These are phyloP conservation scores for Hypericum perforatum DNA, from an alignment of 345 rosid genomes.

Conservation along the genomic window DNA sequence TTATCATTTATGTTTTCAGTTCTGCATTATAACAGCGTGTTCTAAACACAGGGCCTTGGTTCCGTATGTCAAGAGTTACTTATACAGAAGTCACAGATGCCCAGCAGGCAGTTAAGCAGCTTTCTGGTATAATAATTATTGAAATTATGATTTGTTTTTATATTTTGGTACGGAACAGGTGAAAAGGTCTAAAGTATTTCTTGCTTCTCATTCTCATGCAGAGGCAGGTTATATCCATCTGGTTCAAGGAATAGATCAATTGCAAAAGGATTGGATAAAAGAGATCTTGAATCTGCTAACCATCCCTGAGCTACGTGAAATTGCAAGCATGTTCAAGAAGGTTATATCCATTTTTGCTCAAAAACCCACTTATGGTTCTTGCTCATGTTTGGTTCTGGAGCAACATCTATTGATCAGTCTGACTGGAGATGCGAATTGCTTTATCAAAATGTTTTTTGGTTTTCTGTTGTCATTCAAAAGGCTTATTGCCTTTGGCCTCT, in stretches of 20 bases:
- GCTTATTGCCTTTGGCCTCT: no score
- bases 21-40: background rate
- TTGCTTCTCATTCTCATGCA: slow-evolving; percentile 20
- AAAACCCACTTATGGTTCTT: no score
- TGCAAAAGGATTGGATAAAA: background rate
- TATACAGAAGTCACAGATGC: slow-evolving; percentile 58
- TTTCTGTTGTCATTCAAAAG: no score
- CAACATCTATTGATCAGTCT: no score
- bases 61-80: slow-evolving; percentile 54
- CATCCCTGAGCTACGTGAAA: slow-evolving; percentile 61
- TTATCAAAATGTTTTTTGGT: no score
- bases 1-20: no score
- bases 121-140: slow-evolving; percentile 38
- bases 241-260: no score
- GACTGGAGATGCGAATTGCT: no score
- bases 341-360: slow-evolving; percentile 17
- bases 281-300: slow-evolving; percentile 47
- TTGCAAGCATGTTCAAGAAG: slow-evolving; percentile 41
- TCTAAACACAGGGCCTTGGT: slow-evolving; percentile 70
- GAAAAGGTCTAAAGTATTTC: slow-evolving; percentile 10
- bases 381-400: no score
- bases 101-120: slow-evolving; percentile 43
- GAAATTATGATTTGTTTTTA: slow-evolving; percentile 3
- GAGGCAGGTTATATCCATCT: slow-evolving; percentile 32
- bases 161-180: background rate